Evolutionary conservation across 1,139 yeast genomes (phyloP).

Genomic region (Kodamaea alishanica): DNA sequence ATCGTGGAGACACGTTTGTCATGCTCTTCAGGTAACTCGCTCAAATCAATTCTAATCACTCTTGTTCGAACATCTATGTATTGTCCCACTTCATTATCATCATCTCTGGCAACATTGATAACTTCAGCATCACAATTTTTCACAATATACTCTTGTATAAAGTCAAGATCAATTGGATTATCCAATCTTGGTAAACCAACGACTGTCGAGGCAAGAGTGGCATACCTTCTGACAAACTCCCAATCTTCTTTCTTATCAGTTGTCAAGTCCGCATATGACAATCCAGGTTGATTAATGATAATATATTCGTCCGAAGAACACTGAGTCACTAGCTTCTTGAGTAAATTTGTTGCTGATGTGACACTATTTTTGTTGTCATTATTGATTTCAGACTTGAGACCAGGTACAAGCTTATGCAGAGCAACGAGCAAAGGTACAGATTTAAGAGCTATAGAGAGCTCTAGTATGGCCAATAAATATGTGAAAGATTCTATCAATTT

Average conservation of each 20-base stretch:
- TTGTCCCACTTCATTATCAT: constrained; percentile 38
- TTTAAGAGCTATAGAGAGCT: constrained; percentile 5
- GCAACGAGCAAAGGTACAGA: constrained; percentile 40
- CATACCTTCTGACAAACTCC: constrained; percentile 51
- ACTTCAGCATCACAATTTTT: constrained; percentile 49
- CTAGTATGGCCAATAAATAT: too few relatives aligned
- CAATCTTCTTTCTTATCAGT: constrained; percentile 40
- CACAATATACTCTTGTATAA: constrained; percentile 39
- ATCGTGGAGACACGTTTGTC: constrained; percentile 22
- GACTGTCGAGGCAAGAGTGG: constrained; percentile 60
- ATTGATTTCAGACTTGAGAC: constrained; percentile 28
- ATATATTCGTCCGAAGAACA: constrained; percentile 73
- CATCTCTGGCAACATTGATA: constrained; percentile 33
- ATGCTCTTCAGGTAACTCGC: constrained; percentile 41
- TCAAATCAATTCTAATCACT: constrained; percentile 53
- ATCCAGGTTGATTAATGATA: constrained; percentile 68
- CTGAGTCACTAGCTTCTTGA: constrained; percentile 48
- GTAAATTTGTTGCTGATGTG: constrained; percentile 38
- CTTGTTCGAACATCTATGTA: constrained; percentile 61
- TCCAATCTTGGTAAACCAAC: constrained; percentile 56
- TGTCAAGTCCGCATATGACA: constrained; percentile 54
- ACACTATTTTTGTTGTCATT: constrained; percentile 21
- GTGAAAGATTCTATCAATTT: too few relatives aligned
- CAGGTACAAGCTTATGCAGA: constrained; percentile 42
- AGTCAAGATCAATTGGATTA: constrained; percentile 45